phyloP scores from a whole-genome alignment of 2,329 filamentous ascomycete species.

The Colletotrichum graminicola region DNA sequence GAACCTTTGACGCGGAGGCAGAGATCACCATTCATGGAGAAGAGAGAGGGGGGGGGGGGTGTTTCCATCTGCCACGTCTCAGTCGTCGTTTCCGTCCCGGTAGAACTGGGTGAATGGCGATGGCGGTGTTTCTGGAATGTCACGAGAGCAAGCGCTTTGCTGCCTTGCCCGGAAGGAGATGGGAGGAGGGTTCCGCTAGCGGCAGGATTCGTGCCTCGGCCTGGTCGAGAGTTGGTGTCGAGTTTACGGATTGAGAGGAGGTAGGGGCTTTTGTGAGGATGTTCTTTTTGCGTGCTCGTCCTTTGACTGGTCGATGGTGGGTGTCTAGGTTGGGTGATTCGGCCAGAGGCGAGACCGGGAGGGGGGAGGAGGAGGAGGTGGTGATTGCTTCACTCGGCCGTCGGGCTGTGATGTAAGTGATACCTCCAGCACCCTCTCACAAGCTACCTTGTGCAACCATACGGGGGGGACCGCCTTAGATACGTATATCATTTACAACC shows the following conservation, averaged over 20 bases:
- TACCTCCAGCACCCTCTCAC: neutral
- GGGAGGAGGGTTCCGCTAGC: neutral
- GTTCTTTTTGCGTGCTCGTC: neutral
- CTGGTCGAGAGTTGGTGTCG: neutral
- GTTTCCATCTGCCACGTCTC: neutral
- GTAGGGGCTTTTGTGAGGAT: neutral
- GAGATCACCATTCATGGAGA: neutral
- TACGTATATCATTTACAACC: neutral
- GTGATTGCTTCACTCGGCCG: constrained; percentile 23
- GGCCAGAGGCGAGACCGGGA: neutral
- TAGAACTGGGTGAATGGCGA: constrained; percentile 18
- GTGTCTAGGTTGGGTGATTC: neutral
- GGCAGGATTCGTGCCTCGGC: neutral
- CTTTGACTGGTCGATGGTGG: neutral
- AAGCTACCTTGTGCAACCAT: neutral
- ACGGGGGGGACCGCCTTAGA: neutral
- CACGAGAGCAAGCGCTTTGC: constrained; percentile 16
- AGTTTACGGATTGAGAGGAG: neutral
- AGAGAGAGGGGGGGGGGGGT: no score
- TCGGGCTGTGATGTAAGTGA: neutral
- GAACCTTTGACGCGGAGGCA: neutral
- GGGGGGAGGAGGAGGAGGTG: neutral
- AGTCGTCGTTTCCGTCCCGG: neutral
- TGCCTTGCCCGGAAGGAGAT: neutral
- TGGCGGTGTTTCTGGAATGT: constrained; percentile 4